Evolutionary conservation across 2,329 filamentous ascomycete genomes (phyloP).

Genomic region (Daldinia sp.): DNA sequence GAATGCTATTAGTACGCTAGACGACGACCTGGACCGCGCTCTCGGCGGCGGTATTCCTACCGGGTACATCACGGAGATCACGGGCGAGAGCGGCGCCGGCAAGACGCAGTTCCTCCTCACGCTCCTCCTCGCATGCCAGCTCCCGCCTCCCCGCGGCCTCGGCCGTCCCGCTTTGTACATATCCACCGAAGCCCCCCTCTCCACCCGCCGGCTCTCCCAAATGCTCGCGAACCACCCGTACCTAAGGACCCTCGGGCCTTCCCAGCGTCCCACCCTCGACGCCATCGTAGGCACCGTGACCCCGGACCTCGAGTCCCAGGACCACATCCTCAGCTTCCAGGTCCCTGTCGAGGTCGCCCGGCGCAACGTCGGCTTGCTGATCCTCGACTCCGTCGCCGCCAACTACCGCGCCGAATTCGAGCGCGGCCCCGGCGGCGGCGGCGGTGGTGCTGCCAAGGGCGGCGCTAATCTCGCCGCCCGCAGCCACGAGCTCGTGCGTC

Average conservation of each 20-base stretch:
- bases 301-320: conserved; percentile 92
- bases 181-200: conserved; percentile 88
- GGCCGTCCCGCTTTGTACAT: conserved; percentile 87
- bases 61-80: conserved; percentile 87
- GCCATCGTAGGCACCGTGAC: conserved; percentile 84
- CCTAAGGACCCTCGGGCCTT: conserved; percentile 57
- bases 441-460: conserved; percentile 55
- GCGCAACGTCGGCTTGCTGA: conserved; percentile 81
- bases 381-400: conserved; percentile 92
- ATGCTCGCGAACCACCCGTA: conserved; percentile 76
- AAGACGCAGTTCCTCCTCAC: conserved; percentile 95
- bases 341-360: conserved; percentile 85
- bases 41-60: conserved; percentile 84
- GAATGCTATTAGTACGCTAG: conserved; percentile 82
- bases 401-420: conserved; percentile 96
- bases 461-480: conserved; percentile 77
- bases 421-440: conserved; percentile 59
- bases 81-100: conserved; percentile 91
- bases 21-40: conserved; percentile 74
- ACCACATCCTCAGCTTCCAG: conserved; percentile 94
- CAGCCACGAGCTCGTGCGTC: conserved; percentile 78
- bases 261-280: conserved; percentile 72
- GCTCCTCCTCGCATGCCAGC: conserved; percentile 85
- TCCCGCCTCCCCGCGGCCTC: conserved; percentile 78
- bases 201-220: conserved; percentile 84